Evolutionary conservation across 2,329 filamentous ascomycete species (phyloP).

Genomic region (Colletotrichum noveboracense): DNA sequence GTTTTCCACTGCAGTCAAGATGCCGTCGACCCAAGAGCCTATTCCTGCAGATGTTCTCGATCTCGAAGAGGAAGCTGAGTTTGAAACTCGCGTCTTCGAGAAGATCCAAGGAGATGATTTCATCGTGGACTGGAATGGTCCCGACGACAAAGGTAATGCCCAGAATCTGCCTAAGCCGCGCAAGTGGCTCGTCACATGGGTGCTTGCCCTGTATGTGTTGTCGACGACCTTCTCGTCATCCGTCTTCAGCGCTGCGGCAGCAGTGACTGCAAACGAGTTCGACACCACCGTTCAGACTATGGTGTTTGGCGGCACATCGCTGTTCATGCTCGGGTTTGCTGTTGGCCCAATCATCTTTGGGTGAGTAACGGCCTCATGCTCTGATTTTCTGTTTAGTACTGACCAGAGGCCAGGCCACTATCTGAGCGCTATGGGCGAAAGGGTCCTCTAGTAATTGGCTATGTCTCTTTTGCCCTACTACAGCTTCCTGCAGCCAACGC

Average conservation of each 20-base stretch:
- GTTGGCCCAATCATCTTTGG: slow-evolving; percentile 48
- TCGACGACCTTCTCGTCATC: slow-evolving; percentile 1
- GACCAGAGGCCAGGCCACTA: slow-evolving; percentile 31
- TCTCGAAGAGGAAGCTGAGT: neutral
- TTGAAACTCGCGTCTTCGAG: neutral
- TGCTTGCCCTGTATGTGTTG: neutral
- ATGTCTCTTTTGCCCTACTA: slow-evolving; percentile 46
- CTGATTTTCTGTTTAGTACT: neutral
- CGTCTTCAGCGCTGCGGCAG: neutral
- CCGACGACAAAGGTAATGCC: neutral
- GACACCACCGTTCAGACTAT: slow-evolving; percentile 35
- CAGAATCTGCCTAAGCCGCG: slow-evolving; percentile 8
- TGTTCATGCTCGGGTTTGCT: slow-evolving; percentile 50
- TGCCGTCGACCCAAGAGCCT: neutral
- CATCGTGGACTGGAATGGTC: neutral
- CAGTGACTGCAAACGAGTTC: slow-evolving; percentile 42
- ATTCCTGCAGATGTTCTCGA: accelerated
- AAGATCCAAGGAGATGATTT: neutral
- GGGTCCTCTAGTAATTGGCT: slow-evolving; percentile 34
- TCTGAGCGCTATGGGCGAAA: slow-evolving; percentile 54
- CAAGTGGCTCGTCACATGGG: neutral
- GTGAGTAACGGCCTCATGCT: neutral
- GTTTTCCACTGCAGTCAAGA: neutral
- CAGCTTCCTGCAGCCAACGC: slow-evolving; percentile 34
- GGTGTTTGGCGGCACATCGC: slow-evolving; percentile 40